These are phyloP conservation scores for Leucogyrophana mollusca DNA, from an alignment of 768 basidiomycete species.

Conservation along the genomic window DNA sequence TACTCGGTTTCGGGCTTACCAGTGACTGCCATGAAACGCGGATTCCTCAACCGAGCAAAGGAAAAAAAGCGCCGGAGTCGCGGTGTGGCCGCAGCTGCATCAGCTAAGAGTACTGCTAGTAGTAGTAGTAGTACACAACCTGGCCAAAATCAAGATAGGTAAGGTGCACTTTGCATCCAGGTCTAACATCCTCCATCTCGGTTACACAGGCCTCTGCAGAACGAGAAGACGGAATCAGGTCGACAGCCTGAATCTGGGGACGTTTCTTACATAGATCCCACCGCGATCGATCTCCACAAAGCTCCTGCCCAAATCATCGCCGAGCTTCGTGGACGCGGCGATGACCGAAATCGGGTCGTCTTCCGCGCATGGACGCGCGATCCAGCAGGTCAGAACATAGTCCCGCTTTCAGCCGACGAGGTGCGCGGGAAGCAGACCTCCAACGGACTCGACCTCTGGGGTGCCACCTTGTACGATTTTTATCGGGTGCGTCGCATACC, in stretches of 20 bases:
- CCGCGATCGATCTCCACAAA: neutral
- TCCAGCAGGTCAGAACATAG: conserved; percentile 17
- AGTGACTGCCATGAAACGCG: conserved; percentile 28
- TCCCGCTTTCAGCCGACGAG: conserved; percentile 13
- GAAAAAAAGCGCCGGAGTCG: conserved; percentile 9
- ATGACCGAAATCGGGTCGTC: conserved; percentile 18
- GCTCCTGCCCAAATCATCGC: neutral
- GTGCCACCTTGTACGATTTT: conserved; percentile 42
- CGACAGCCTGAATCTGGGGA: too few species aligned
- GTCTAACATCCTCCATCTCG: too few species aligned
- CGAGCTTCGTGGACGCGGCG: neutral
- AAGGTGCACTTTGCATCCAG: too few species aligned
- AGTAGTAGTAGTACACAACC: too few species aligned
- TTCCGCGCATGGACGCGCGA: conserved; percentile 33
- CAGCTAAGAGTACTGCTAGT: too few species aligned
- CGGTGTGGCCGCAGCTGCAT: too few species aligned
- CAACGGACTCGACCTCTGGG: conserved; percentile 38
- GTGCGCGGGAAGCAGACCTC: conserved; percentile 29
- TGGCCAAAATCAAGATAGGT: too few species aligned
- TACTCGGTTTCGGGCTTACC: too few species aligned
- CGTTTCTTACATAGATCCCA: neutral
- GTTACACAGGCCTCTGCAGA: too few species aligned
- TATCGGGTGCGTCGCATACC: conserved; percentile 28
- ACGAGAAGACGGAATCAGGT: too few species aligned
- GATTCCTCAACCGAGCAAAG: conserved; percentile 12